A percentile compares a stretch with the other conserved stretches of the same genome.
phyloP scores from a whole-genome alignment of 2,329 filamentous ascomycete species.

The Venturia aucupariae region DNA sequence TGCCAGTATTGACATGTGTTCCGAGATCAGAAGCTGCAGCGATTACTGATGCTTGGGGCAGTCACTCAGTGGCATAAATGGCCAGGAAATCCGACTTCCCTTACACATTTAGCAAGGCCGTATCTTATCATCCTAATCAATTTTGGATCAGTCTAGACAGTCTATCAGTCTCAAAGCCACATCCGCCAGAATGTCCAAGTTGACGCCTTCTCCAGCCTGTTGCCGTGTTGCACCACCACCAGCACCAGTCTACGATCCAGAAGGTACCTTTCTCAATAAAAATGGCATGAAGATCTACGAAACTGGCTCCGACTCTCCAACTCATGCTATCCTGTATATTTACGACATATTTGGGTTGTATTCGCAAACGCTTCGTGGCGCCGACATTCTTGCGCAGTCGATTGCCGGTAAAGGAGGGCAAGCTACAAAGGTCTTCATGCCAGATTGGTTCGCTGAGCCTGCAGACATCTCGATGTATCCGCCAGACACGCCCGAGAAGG shows the following conservation, averaged over 20 bases:
- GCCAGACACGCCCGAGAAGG: conserved; percentile 11
- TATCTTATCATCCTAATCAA: too few species aligned
- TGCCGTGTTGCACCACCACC: neutral
- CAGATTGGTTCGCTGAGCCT: conserved; percentile 9
- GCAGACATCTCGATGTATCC: conserved; percentile 12
- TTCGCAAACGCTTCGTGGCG: conserved; percentile 12
- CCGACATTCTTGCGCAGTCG: conserved; percentile 11
- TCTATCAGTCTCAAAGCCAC: neutral
- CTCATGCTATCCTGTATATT: conserved; percentile 6
- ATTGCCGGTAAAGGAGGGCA: neutral
- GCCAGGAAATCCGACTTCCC: neutral
- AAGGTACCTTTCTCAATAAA: neutral
- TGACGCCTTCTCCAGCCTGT: conserved; percentile 1
- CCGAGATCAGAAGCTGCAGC: too few species aligned
- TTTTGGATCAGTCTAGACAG: too few species aligned
- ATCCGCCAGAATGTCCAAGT: neutral
- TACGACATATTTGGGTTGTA: conserved; percentile 14
- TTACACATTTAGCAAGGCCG: neutral
- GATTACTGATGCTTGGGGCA: too few species aligned
- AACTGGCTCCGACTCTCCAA: neutral
- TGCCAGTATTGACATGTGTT: too few species aligned
- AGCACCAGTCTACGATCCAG: neutral
- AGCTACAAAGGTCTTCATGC: conserved; percentile 6
- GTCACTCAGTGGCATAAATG: too few species aligned
- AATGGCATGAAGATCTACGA: conserved; percentile 10